Percentiles rank a stretch among this genome's conserved stretches.
phyloP scores from a whole-genome alignment of 176 grass and related monocot genomes.

The Rhipidocladum racemiflorum region DNA sequence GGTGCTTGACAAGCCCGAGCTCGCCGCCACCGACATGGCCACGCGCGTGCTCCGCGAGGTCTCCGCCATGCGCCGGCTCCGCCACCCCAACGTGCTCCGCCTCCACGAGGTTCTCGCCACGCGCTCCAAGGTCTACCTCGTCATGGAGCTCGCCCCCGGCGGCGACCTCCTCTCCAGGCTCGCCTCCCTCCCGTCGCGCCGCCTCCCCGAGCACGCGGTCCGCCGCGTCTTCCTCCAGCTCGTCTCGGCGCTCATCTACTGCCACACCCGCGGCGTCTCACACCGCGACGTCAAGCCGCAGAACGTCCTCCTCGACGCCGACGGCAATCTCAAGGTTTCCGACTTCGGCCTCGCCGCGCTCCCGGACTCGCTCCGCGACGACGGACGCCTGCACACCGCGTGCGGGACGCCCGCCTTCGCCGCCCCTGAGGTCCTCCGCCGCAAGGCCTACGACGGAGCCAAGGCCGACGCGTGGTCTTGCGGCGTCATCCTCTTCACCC shows the following conservation, averaged over 20 bases:
- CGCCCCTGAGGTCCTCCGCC: constrained; percentile 78
- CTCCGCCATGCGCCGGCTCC: constrained; percentile 79
- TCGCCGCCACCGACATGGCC: constrained; percentile 40
- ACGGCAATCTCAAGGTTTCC: constrained; percentile 74
- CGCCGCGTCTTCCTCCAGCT: constrained; percentile 82
- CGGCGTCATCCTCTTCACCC: constrained; percentile 88
- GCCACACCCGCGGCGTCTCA: constrained; percentile 77
- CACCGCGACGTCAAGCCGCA: constrained; percentile 96
- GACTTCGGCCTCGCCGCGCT: constrained; percentile 95
- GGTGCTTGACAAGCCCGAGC: constrained; percentile 69
- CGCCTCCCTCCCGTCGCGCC: constrained; percentile 41
- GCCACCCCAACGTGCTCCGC: constrained; percentile 75
- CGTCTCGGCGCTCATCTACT: constrained; percentile 70
- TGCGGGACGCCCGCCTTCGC: constrained; percentile 81
- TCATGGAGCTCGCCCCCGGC: constrained; percentile 84
- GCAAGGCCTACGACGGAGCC: constrained; percentile 73
- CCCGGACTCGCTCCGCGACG: constrained; percentile 60
- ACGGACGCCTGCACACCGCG: constrained; percentile 68
- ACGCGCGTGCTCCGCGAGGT: constrained; percentile 67
- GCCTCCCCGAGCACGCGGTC: constrained; percentile 53
- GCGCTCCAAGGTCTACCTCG: constrained; percentile 73
- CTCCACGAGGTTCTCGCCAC: constrained; percentile 91
- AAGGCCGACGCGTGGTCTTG: constrained; percentile 94
- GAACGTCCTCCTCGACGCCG: constrained; percentile 76
- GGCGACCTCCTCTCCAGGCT: constrained; percentile 68